Percentiles rank a stretch among this genome's conserved stretches.
These are phyloP conservation scores for Pseudopyricularia javanii DNA, from an alignment of 2,329 filamentous ascomycete genomes.

Conservation along the genomic window DNA sequence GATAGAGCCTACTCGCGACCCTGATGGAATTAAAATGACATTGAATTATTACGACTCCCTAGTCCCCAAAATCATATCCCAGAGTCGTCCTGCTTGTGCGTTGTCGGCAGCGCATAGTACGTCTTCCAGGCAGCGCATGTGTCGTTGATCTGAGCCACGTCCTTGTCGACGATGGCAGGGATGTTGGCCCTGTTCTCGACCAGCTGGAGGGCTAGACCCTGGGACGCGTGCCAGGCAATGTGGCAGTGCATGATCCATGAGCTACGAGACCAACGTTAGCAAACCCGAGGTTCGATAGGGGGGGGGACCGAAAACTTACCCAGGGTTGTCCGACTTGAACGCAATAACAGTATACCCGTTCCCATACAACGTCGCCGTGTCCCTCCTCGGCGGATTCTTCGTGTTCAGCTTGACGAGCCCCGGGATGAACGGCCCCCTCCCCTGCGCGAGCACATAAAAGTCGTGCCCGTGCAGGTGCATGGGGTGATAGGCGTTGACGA, in stretches of 20 bases:
- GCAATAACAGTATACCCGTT: constrained; percentile 33
- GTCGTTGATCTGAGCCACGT: constrained; percentile 1
- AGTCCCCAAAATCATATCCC: too few relatives aligned
- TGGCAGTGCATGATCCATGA: constrained; percentile 37
- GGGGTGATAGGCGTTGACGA: too few relatives aligned
- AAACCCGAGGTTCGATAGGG: too few relatives aligned
- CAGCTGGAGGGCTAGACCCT: constrained; percentile 39
- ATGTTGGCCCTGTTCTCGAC: constrained; percentile 19
- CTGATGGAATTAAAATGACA: too few relatives aligned
- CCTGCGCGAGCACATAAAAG: constrained; percentile 8
- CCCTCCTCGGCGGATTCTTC: constrained; percentile 32
- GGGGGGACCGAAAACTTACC: too few relatives aligned
- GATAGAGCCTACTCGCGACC: too few relatives aligned
- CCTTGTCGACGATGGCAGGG: constrained; percentile 4
- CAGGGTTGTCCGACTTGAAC: constrained; percentile 37
- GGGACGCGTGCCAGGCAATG: constrained; percentile 35
- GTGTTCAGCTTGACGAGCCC: constrained; percentile 19
- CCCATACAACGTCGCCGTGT: constrained; percentile 30
- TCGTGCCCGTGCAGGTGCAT: constrained; percentile 17
- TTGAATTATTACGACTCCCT: too few relatives aligned
- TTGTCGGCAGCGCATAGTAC: too few relatives aligned
- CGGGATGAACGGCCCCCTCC: constrained; percentile 12
- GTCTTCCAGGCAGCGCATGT: constrained; percentile 6
- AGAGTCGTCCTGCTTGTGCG: too few relatives aligned
- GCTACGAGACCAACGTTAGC: too few relatives aligned